Percentiles rank a stretch among this genome's conserved stretches.
phyloP scores from a whole-genome alignment of 768 basidiomycete genomes.

The Naganishia friedmannii region DNA sequence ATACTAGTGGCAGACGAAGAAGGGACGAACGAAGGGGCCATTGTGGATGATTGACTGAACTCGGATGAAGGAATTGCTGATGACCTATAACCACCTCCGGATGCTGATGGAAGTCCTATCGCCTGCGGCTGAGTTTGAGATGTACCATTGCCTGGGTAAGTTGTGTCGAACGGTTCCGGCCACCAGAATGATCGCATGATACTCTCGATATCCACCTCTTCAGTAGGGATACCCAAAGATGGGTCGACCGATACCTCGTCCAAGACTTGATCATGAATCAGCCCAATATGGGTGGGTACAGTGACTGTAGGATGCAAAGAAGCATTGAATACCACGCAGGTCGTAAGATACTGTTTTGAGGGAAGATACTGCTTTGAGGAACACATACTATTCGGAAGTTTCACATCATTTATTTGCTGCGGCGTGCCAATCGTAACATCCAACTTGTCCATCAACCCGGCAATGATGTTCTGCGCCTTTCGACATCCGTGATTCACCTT shows the following conservation, averaged over 20 bases:
- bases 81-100: neutral
- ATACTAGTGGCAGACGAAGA: neutral
- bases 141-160: neutral
- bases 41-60: neutral
- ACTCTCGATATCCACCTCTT: slow-evolving; percentile 10
- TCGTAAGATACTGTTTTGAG: too few relatives aligned
- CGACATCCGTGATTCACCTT: slow-evolving; percentile 34
- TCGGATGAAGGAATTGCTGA: neutral
- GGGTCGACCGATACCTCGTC: neutral
- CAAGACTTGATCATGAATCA: neutral
- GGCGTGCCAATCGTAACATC: slow-evolving; percentile 20
- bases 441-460: slow-evolving; percentile 30
- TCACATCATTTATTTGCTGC: neutral
- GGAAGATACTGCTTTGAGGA: neutral
- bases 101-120: neutral
- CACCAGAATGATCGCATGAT: slow-evolving; percentile 24
- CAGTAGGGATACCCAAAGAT: neutral
- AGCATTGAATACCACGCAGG: too few relatives aligned
- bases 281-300: neutral
- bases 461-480: slow-evolving; percentile 34
- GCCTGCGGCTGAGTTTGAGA: neutral
- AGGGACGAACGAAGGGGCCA: neutral
- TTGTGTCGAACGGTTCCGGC: slow-evolving; percentile 13
- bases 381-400: slow-evolving; percentile 5
- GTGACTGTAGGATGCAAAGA: neutral